Conservation (phyloP, 352 stramenopile species). For the Thalassiosira oceanica region DNA sequence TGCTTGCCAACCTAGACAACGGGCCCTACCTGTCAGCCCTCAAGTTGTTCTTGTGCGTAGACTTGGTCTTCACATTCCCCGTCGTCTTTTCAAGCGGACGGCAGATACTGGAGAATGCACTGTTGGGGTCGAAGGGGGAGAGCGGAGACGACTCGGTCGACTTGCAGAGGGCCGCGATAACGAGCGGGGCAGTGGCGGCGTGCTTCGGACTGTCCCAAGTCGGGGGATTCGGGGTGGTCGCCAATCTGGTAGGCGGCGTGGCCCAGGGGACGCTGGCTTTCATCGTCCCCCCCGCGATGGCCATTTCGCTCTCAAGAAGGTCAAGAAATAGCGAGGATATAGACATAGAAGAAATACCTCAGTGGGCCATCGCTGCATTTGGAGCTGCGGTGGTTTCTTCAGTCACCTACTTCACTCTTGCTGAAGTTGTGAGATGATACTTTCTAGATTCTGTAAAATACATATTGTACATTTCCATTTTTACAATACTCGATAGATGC, state of each 20-base stretch:
- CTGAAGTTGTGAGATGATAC: slow-evolving; percentile 32
- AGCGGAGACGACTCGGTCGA: slow-evolving; percentile 7
- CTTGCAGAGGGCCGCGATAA: slow-evolving; percentile 30
- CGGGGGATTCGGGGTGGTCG: slow-evolving; percentile 49
- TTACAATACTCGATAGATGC: no score
- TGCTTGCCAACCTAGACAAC: slow-evolving; percentile 51
- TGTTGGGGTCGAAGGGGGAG: slow-evolving; percentile 13
- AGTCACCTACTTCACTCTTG: slow-evolving; percentile 55
- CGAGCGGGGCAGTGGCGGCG: slow-evolving; percentile 19
- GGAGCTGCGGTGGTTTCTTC: slow-evolving; percentile 43
- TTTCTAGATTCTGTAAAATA: no score
- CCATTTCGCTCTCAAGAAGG: slow-evolving; percentile 27
- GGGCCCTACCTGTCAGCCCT: slow-evolving; percentile 50
- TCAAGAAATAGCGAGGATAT: slow-evolving; percentile 5
- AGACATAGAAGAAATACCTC: slow-evolving; percentile 23
- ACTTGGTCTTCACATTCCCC: slow-evolving; percentile 72
- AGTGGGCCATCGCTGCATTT: slow-evolving; percentile 49
- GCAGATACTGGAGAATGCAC: slow-evolving; percentile 52
- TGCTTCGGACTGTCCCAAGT: slow-evolving; percentile 48
- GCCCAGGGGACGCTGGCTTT: slow-evolving; percentile 55
- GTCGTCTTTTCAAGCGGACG: slow-evolving; percentile 52
- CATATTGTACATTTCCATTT: no score
- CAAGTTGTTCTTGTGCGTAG: slow-evolving; percentile 61
- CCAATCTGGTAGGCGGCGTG: slow-evolving; percentile 49
- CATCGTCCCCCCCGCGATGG: slow-evolving; percentile 49